Conservation (phyloP, 306 rosid species). For the Purshia tridentata region DNA sequence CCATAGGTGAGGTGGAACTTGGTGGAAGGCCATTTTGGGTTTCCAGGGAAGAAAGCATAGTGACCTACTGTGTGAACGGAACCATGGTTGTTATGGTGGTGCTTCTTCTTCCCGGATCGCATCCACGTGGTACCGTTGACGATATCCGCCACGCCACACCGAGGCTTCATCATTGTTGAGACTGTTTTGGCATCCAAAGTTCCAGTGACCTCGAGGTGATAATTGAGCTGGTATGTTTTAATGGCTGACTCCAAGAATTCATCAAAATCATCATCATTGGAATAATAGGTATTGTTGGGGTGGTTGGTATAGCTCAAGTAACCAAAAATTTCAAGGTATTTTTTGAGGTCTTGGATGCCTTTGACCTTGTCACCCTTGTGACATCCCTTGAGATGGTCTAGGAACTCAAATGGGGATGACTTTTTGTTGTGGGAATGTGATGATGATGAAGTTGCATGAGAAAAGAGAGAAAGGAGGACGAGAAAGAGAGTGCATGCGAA, state of each 20-base stretch:
- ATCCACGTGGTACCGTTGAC: constrained; percentile 25
- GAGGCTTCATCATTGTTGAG: constrained; percentile 34
- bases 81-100: background rate
- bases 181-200: constrained; percentile 30
- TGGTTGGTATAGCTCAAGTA: constrained; percentile 28
- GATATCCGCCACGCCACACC: constrained; percentile 48
- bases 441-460: background rate
- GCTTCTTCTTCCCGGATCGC: constrained; percentile 13
- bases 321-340: constrained; percentile 37
- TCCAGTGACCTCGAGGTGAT: constrained; percentile 30
- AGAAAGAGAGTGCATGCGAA: background rate
- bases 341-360: constrained; percentile 36
- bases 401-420: constrained; percentile 28
- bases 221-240: constrained; percentile 39
- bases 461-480: background rate
- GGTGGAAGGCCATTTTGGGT: constrained; percentile 27
- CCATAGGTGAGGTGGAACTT: constrained; percentile 23
- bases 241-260: constrained; percentile 37
- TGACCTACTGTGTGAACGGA: constrained; percentile 4
- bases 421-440: constrained; percentile 2
- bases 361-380: constrained; percentile 35
- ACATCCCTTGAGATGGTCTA: constrained; percentile 32
- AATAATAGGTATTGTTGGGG: background rate
- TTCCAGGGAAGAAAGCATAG: constrained; percentile 7
- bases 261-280: constrained; percentile 26